Base-by-base conservation (phyloP, 139 green algal genomes). In the Axilococcus clingmanii region DNA sequence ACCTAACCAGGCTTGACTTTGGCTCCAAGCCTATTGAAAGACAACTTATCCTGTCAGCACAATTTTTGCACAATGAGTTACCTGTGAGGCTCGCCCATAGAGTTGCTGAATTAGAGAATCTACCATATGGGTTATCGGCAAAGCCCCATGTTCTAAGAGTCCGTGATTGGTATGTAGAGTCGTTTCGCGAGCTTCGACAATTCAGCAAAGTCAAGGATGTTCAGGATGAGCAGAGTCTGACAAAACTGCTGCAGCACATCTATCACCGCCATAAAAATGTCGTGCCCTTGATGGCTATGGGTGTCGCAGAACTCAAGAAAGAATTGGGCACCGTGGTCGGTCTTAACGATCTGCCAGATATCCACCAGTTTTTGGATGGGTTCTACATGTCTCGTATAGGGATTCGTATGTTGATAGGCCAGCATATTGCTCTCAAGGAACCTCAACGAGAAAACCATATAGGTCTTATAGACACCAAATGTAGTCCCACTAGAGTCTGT, bases 101-200 rank as follows among this genome's bases (percentile, higher is more conserved):
- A 9, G 88, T 96, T 12, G 85, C 84, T 11, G 92, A 99, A 70
- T 71, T 99, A 23, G 91, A 98, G 55, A 97, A 96, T 59, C 61
- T 98, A 50, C 91, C 91, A 0, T 94, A 94, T 45, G 91, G 92
- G 5, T 70, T 99, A 17, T 94, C 78, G 15, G 72, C 65, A 25
- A 97, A 95, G 54, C 50, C 68, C 16, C 81, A 79, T 17, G 82
- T 99, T 14, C 48, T 95, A 0, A 94, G 91, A 85, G 90, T 94
- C 25, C 79, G 91, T 2, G 91, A 98, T 64, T 98, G 92, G 92
- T 99, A 99, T 56, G 84, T 97, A 44, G 88, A 97, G 57, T 95
- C 84, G 0, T 98, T 97, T 74, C 73, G 77, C 19, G 92, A 97
- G 40, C 72, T 98, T 36, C 74, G 84, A 3, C 28, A 48, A 2